These are phyloP conservation scores for Gryganskiella cystojenkinii DNA, from an alignment of 192 early-diverging fungal genomes.

Conservation along the genomic window DNA sequence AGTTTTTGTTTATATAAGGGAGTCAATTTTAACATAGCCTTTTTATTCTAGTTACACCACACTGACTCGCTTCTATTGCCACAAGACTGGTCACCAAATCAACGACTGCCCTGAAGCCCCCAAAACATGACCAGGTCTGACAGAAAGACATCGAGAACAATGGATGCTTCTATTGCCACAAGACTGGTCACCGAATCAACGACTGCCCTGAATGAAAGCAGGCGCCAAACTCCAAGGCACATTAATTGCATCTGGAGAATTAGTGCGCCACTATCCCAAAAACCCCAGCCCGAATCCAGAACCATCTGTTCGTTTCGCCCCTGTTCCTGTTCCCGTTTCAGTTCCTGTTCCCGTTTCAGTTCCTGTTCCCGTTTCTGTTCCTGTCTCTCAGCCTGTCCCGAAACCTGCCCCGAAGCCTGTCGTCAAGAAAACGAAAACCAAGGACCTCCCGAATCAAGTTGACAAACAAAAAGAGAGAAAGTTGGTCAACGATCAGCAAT, in stretches of 20 bases:
- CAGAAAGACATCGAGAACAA: neutral
- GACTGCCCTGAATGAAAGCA: neutral
- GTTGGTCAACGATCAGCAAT: neutral
- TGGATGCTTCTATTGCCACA: neutral
- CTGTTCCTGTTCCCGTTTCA: neutral
- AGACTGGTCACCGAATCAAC: neutral
- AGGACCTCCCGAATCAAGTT: neutral
- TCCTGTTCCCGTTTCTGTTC: too few species aligned
- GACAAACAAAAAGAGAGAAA: neutral
- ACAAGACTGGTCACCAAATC: neutral
- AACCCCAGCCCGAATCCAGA: too few species aligned
- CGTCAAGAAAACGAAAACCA: neutral
- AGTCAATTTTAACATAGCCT: too few species aligned
- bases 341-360: too few species aligned
- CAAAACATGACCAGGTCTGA: neutral
- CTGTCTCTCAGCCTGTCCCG: too few species aligned
- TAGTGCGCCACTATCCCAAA: neutral
- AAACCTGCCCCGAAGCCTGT: too few species aligned
- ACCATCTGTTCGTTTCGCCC: neutral
- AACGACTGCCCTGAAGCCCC: too few species aligned
- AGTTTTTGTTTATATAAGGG: too few species aligned
- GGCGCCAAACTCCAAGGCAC: neutral
- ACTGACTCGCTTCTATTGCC: neutral
- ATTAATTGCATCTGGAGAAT: conserved; percentile 8
- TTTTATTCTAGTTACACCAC: too few species aligned